Base-by-base conservation (phyloP, 768 basidiomycete genomes). In the Psilocybe tampanensis region DNA sequence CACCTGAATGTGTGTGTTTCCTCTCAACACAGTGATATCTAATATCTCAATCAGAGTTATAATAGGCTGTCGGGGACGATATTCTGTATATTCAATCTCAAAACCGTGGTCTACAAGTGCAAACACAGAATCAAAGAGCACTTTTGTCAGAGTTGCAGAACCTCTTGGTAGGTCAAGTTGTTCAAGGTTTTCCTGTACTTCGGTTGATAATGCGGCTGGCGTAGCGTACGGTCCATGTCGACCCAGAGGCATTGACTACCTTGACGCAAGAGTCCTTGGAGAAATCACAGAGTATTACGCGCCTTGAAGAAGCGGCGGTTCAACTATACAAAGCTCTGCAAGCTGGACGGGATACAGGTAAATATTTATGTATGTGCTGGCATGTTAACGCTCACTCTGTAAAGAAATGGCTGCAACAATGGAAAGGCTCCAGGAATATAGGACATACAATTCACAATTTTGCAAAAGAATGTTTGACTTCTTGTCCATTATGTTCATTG, bases 371-470 rank as follows among this genome's bases (percentile, higher is more conserved):
- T 29, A 4, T 47, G 52, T 18, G 39, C 21, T 13, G 12, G 12
- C 43, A 39, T 11, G 36, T 48, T 6, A 36, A 15, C 11, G 33
- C 21, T 47, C 21, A 21, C 33, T 19, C 58, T 55, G 22, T 45
- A 13, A 36, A 88, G 96, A 96, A 66, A 96, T 98, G 88, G 94
- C 95, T n/a, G 95, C 95, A 7, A 95, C 94, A 0, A 95, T 95
- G 83, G 95, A 95, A 72, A 80, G 95, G 23, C 75, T 97, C 59
- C 85, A 88, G 59, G 96, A 98, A 70, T 98, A 98, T 68, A 82
- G 84, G 57, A 94, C 90, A 2, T 85, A 95, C 68, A 96, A 96
- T 60, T 70, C 79, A 4, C 95, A 98, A 67, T 98, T 98, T 74
- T 95, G 93, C 77, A 95, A 95, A 69, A 83, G 96, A 22, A 70